A percentile compares a stretch with the other conserved stretches of the same genome.
Conservation (phyloP, 2,329 filamentous ascomycete species). For the Cladophialophora yegresii region DNA sequence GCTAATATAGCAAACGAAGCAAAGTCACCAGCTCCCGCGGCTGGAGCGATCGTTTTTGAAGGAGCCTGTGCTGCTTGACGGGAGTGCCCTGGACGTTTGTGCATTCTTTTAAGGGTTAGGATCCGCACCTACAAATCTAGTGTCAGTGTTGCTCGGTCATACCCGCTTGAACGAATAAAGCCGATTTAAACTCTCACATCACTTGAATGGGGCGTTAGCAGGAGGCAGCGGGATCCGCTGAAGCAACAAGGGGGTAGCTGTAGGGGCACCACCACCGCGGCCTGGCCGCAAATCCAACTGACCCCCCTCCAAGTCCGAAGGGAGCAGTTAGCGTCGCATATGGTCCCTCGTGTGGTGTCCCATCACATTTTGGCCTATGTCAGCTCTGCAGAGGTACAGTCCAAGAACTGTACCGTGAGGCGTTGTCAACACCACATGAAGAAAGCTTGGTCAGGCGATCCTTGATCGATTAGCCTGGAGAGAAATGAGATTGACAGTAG, state of each 20-base stretch:
- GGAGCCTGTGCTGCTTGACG: too few species aligned
- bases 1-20: not conserved
- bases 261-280: not conserved
- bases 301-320: not conserved
- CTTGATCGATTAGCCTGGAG: too few species aligned
- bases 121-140: not conserved
- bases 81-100: not conserved
- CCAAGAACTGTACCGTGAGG: not conserved
- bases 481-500: not conserved
- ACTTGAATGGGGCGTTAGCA: not conserved
- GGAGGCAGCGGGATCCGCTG: not conserved
- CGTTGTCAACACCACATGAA: not conserved
- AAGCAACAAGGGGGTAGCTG: not conserved
- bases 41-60: not conserved
- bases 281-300: too few species aligned
- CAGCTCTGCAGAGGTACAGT: not conserved
- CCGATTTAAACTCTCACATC: not conserved
- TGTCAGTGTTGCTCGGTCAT: not conserved
- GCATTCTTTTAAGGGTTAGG: not conserved
- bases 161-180: not conserved
- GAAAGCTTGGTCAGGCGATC: not conserved
- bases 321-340: not conserved
- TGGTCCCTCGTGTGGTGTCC: not conserved
- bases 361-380: not conserved
- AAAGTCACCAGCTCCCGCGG: not conserved